Base-by-base conservation (phyloP, 768 basidiomycete species). In the Holtermanniella nyarrowii region DNA sequence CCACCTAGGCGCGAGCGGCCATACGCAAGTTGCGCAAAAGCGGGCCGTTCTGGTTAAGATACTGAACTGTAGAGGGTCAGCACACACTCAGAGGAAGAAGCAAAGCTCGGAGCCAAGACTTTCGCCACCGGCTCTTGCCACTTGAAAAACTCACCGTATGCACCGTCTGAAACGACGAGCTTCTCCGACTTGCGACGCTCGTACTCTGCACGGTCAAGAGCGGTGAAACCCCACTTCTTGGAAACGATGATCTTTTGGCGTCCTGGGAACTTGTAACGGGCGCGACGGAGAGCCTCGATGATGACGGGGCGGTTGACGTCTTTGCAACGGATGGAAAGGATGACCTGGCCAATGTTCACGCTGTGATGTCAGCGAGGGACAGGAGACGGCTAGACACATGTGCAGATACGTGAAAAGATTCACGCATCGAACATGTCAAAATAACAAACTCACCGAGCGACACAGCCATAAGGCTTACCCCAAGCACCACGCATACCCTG, bases 151-250 rank as follows among this genome's bases (percentile, higher is more conserved):
- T 72, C 69, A 46, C 95, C 85, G 72, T 95, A 95, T 10, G 89
- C 87, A 58, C 91, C 91, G 75, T 93, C 90, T 79, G 84, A 86
- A 65, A 90, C 71, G 63, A 93, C 86, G 73, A 80, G 80, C 79
- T 89, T 89, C 41, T 88, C 84, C 67, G 82, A 82, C 80, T 93
- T 91, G 61, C 91, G 77, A 75, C 81, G 82, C 68, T 79, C 64
- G 73, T 95, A 97, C 44, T 91, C 89, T 61, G 81, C 83, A 74
- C 88, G 83, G 72, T 82, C 81, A 53, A 96, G 89, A 63, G 85
- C 85, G 40, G 95, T 99, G 78, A 99, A 97, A 55, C 91, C 91
- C 90, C 95, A 96, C 80, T 93, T 95, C 80, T 88, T 88, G 64
- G 70, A 71, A 54, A 71, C 57, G 54, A 68, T 62, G 54, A 65